Base-by-base conservation (phyloP, 208 protist genomes). In the Endotrypanum monterogeii region DNA sequence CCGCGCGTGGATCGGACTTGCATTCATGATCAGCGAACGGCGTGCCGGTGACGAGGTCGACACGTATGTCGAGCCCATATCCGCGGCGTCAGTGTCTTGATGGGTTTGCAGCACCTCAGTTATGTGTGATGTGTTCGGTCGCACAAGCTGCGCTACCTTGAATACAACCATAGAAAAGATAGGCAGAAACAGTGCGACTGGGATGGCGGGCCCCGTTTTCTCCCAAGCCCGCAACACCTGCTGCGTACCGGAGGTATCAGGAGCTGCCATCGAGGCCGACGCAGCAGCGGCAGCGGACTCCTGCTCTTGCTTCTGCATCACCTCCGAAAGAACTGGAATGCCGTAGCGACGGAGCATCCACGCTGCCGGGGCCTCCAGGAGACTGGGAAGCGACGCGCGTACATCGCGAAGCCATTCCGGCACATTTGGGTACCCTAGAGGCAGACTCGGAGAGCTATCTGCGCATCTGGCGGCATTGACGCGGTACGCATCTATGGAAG, bases 161-260 rank as follows among this genome's bases (percentile, higher is more conserved):
- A 95, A 78, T 0, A 79, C 82, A 11, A 74, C 60, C n/a, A 88
- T 57, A 0, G 90, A 89, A 73, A 95, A 93, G 62, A 93, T 55
- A 5, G 90, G 88, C 39, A 95, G 82, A 37, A 95, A 95, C 51
- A 95, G 52, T 16, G 76, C 79, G 7, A 90, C 75, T 9, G 90
- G 89, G 23, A 95, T 83, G 62, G 91, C 83, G 5, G 85, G 88
- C 32, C 86, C 84, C 20, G 79, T 80, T 35, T 74, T 71, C n/a
- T 82, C 69, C 86, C 86, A 90, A 16, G 74, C 54, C 74, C 62
- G 39, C 71, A 62, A 75, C 60, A 75, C 65, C 62, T 75, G 66
- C 76, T 84, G 75, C 63, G 74, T 71, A 18, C 76, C 76, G 41
- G 57, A 25, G 35, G 55, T 69, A 41, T 73, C 65, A 8, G 74